Base-by-base conservation (phyloP, 768 basidiomycete species). In the Pilatotrama ljubarskyi region DNA sequence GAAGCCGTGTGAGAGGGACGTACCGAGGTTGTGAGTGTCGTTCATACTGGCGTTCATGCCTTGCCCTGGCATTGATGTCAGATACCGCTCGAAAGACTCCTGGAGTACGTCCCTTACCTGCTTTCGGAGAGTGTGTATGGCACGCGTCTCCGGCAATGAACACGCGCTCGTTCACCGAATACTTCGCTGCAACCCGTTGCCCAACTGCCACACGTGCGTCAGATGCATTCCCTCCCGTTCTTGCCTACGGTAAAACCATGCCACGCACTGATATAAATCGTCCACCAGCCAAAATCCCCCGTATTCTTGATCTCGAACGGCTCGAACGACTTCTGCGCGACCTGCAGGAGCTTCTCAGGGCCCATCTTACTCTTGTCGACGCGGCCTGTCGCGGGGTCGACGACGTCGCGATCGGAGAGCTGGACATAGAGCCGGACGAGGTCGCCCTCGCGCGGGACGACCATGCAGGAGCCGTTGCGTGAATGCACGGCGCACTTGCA, bases 71-170 rank as follows among this genome's bases (percentile, higher is more conserved):
- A 25, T n/a, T 9, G 18, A 8, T 20, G 8, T 51, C 5, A 42
- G 14, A 35, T 15, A 2, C 3, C 17, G 22, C 7, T n/a, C 15
- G 15, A 5, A 17, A n/a, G n/a, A n/a, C n/a, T n/a, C 15, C 13
- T n/a, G 8, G 22, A 10, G n/a, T n/a, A 15, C 8, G 26, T 11
- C 15, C 26, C 57, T 38, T 6, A 52, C 85, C 83, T 61, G 83
- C 84, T 74, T 87, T 87, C 0, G 85, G 84, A 0, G 82, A 86
- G 71, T 85, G 85, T 1, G 84, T 86, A 67, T 86, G 86, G 58
- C 86, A 89, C 0, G 88, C 89, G 69, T 90, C 90, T 0, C 90
- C 90, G 0, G 83, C 85, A 55, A 92, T 90, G 70, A 91, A 91
- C 1, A 90, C 80, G 0, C 90, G 81, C 2, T 87, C 79, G n/a